Conservation (phyloP, 1,284 basidiomycete genomes). For the Mycena citricolor region DNA sequence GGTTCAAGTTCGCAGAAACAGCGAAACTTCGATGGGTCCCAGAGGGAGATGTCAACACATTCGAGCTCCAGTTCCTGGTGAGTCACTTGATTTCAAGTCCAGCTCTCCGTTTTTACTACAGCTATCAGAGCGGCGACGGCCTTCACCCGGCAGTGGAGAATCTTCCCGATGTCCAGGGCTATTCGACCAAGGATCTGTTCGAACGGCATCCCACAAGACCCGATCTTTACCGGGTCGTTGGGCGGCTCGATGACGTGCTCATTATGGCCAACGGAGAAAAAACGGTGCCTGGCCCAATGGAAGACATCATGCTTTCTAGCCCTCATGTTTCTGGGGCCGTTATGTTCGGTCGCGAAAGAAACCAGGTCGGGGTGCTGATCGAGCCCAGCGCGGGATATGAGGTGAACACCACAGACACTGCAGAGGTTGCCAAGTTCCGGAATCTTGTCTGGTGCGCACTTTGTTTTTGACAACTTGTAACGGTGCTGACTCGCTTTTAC, state of each 20-base stretch:
- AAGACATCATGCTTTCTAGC: constrained; percentile 35
- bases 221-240: constrained; percentile 33
- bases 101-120: constrained; percentile 17
- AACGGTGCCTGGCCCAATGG: constrained; percentile 40
- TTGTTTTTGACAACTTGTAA: too few species aligned
- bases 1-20: constrained; percentile 26
- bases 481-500: not conserved
- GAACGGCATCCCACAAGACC: constrained; percentile 33
- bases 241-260: constrained; percentile 39
- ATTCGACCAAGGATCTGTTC: constrained; percentile 35
- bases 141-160: constrained; percentile 32
- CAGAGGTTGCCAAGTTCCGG: constrained; percentile 32
- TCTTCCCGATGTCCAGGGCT: constrained; percentile 32
- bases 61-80: constrained; percentile 32
- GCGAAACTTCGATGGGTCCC: constrained; percentile 29
- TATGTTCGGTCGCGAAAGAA: constrained; percentile 41
- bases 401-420: constrained; percentile 30
- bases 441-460: constrained; percentile 40
- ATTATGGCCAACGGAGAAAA: constrained; percentile 43
- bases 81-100: not conserved
- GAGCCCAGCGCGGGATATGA: constrained; percentile 30
- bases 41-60: constrained; percentile 33
- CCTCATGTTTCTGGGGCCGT: constrained; percentile 33
- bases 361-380: constrained; percentile 41
- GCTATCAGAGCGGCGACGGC: constrained; percentile 24